These are phyloP conservation scores for Yamadazyma insecticola DNA, from an alignment of 805 yeast genomes.

Conservation along the genomic window DNA sequence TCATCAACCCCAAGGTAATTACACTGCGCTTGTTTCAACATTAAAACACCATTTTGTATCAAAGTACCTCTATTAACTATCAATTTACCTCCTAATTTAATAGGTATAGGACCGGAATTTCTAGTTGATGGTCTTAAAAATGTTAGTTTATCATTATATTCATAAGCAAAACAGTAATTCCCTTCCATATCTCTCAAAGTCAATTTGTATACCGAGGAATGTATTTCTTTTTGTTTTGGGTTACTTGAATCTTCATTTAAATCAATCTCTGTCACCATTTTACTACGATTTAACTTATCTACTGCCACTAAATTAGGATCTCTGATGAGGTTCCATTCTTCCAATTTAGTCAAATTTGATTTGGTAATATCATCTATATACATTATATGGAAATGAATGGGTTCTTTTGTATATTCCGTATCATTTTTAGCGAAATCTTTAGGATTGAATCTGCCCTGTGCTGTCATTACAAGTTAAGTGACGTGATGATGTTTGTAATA, in stretches of 20 bases:
- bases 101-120: constrained; percentile 29
- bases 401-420: constrained; percentile 9
- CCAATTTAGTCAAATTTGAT: constrained; percentile 51
- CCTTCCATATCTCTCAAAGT: constrained; percentile 53
- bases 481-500: not conserved
- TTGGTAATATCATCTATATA: constrained; percentile 50
- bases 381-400: constrained; percentile 49
- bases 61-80: constrained; percentile 44
- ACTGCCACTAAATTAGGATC: constrained; percentile 58
- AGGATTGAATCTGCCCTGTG: too few species aligned
- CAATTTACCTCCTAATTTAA: constrained; percentile 56
- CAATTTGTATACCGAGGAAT: constrained; percentile 38
- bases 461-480: too few species aligned
- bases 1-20: constrained; percentile 27
- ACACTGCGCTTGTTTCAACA: constrained; percentile 30
- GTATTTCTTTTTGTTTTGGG: constrained; percentile 5
- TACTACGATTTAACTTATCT: constrained; percentile 42
- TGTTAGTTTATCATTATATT: constrained; percentile 43
- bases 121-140: constrained; percentile 42
- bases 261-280: constrained; percentile 47
- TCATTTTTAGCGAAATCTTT: constrained; percentile 7
- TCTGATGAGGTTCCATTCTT: constrained; percentile 45
- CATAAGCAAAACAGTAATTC: constrained; percentile 53
- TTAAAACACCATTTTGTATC: constrained; percentile 43
- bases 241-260: constrained; percentile 31